These are phyloP conservation scores for Bruguiera sexangula DNA, from an alignment of 345 rosid species.

Conservation along the genomic window DNA sequence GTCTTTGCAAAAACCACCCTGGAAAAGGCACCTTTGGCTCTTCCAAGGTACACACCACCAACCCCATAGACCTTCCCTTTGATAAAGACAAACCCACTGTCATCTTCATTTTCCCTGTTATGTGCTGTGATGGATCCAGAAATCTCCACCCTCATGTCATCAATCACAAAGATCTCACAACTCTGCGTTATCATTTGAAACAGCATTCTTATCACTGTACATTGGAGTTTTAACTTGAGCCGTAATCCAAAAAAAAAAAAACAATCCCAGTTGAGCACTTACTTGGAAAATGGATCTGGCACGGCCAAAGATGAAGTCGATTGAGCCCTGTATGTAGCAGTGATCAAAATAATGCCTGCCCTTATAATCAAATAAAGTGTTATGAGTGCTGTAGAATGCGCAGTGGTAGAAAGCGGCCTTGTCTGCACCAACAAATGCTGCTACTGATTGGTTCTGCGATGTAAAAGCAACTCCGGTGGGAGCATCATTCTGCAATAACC, in stretches of 20 bases:
- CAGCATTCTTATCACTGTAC: background rate
- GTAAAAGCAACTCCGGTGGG: conserved; percentile 85
- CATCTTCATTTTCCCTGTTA: conserved; percentile 48
- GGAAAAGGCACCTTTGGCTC: conserved; percentile 83
- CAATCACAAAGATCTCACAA: conserved; percentile 80
- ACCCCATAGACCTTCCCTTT: conserved; percentile 76
- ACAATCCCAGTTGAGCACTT: conserved; percentile 6
- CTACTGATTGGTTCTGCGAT: conserved; percentile 93
- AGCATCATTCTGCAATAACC: conserved; percentile 64
- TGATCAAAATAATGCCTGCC: conserved; percentile 83
- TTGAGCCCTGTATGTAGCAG: conserved; percentile 89
- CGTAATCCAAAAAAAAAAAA: background rate
- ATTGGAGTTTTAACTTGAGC: background rate
- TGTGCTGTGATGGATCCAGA: conserved; percentile 92
- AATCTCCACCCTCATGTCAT: conserved; percentile 69
- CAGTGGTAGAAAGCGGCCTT: conserved; percentile 83
- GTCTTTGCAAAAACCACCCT: conserved; percentile 64
- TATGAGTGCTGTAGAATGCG: conserved; percentile 83
- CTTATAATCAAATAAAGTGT: conserved; percentile 86
- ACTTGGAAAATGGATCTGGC: conserved; percentile 70
- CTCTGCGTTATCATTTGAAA: conserved; percentile 34
- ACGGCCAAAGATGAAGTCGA: conserved; percentile 93
- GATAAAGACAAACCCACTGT: conserved; percentile 69
- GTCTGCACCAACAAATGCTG: conserved; percentile 78
- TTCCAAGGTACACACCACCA: conserved; percentile 59